Evolutionary conservation across 345 rosid species (phyloP).

Genomic region (Rhodamnia rubescens): DNA sequence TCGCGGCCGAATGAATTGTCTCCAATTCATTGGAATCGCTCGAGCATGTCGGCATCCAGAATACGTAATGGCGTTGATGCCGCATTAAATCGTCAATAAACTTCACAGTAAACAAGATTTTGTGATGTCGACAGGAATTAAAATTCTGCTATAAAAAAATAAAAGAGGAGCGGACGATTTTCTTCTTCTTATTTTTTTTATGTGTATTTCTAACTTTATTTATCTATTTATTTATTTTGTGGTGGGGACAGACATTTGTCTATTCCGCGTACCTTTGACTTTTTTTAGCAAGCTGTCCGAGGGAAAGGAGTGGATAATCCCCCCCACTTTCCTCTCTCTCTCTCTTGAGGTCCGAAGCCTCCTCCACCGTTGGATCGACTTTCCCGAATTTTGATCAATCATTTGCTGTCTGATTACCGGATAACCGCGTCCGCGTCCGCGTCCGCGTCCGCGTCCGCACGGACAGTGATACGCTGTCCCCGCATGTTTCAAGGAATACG

Average conservation of each 20-base stretch:
- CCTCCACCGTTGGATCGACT: not conserved
- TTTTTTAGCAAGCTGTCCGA: not conserved
- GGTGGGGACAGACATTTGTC: not conserved
- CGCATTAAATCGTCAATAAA: not conserved
- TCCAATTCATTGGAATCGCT: not conserved
- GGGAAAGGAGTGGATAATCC: not conserved
- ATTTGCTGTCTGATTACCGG: not conserved
- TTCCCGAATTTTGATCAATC: not conserved
- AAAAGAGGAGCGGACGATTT: not conserved
- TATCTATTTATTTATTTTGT: not conserved
- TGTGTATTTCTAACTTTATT: fast-evolving
- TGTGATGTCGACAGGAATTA: fast-evolving
- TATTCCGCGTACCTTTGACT: not conserved
- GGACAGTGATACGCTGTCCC: not conserved
- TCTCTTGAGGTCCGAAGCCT: not conserved
- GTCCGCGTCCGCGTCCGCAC: not conserved
- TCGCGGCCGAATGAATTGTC: not conserved
- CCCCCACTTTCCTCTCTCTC: not conserved
- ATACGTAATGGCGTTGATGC: fast-evolving
- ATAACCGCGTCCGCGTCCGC: not conserved
- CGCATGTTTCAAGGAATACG: not conserved
- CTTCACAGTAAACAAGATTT: not conserved
- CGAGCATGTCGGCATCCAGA: not conserved
- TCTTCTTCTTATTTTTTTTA: not conserved
- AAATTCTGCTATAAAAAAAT: not conserved